Evolutionary conservation across 108 stramenopile genomes (phyloP).

Genomic region (Parietichytrium sp.): DNA sequence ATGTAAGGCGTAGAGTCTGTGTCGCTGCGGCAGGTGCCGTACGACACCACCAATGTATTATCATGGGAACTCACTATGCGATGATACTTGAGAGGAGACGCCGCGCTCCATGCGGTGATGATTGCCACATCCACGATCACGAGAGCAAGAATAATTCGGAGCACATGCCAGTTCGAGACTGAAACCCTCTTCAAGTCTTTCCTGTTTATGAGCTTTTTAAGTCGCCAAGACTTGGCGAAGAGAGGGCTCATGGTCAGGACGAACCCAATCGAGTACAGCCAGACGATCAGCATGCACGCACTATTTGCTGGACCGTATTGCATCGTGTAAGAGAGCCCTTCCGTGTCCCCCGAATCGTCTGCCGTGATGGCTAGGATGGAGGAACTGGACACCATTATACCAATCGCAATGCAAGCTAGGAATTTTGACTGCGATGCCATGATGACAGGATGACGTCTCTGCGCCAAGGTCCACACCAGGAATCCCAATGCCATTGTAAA

Average conservation of each 20-base stretch:
- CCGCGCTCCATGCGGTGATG: background rate
- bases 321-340: no score
- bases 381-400: background rate
- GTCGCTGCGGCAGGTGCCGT: background rate
- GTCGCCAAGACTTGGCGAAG: constrained; percentile 36
- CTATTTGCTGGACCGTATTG: background rate
- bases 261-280: constrained; percentile 26
- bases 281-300: background rate
- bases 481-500: background rate
- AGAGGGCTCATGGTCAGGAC: background rate
- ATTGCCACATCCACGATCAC: background rate
- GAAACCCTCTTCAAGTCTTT: background rate
- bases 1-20: no score
- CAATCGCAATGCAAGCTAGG: background rate
- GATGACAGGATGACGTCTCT: background rate
- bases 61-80: no score
- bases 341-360: background rate
- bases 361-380: background rate
- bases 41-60: background rate
- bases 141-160: background rate
- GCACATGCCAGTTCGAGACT: background rate
- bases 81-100: background rate
- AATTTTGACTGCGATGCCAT: background rate
- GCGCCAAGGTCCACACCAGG: background rate
- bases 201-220: background rate